Conservation (phyloP, 306 rosid genomes). For the Medicago truncatula region MtrunA17r5.0-ANR NC_053042.1:56319001-56319500, state of each 20-base stretch:
- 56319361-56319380: slow-evolving; percentile 29
- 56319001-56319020: neutral
- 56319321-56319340: neutral
- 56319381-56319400: slow-evolving; percentile 87
- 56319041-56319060: neutral
- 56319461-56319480: slow-evolving; percentile 87
- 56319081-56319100: slow-evolving; percentile 5
- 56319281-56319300: slow-evolving; percentile 91
- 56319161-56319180: slow-evolving; percentile 81
- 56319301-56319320: slow-evolving; percentile 60
- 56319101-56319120: slow-evolving; percentile 57
- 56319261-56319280: slow-evolving; percentile 84
- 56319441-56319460: slow-evolving; percentile 76
- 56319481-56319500: slow-evolving; percentile 94
- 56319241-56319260: slow-evolving; percentile 91
- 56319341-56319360: neutral
- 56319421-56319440: slow-evolving; percentile 89
- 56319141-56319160: slow-evolving; percentile 81
- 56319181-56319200: slow-evolving; percentile 95
- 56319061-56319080: neutral
- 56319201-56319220: slow-evolving; percentile 94
- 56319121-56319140: slow-evolving; percentile 98
- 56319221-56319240: slow-evolving; percentile 97
- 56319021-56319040: slow-evolving; percentile 21
- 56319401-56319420: slow-evolving; percentile 95